These are phyloP conservation scores for Colletotrichum phormii DNA, from an alignment of 2,329 filamentous ascomycete species.

Conservation along the genomic window DNA sequence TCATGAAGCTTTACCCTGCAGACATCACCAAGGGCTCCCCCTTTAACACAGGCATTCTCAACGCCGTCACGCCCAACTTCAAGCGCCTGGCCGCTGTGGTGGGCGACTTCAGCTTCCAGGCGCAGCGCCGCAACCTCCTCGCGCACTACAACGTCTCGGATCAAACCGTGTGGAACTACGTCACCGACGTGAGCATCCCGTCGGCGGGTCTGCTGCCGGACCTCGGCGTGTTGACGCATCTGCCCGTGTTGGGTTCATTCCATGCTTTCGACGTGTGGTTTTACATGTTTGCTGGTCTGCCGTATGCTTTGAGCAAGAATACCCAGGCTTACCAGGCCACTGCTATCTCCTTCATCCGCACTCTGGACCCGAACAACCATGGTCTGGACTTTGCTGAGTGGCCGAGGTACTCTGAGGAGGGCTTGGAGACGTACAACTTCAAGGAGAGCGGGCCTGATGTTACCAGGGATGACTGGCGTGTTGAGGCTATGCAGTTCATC, in stretches of 20 bases:
- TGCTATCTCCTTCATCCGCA: constrained; percentile 21
- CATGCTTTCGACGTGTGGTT: constrained; percentile 17
- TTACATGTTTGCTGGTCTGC: constrained; percentile 19
- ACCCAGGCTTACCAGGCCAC: constrained; percentile 19
- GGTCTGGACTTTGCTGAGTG: background rate
- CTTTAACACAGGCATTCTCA: constrained; percentile 66
- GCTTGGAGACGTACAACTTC: constrained; percentile 17
- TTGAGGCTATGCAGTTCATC: constrained; percentile 24
- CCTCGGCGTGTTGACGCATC: constrained; percentile 1
- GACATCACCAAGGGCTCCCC: constrained; percentile 68
- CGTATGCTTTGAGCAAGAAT: constrained; percentile 15
- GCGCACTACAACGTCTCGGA: constrained; percentile 26
- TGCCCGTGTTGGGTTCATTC: constrained; percentile 15
- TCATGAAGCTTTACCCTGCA: constrained; percentile 43
- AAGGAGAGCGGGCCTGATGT: constrained; percentile 1
- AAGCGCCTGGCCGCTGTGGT: constrained; percentile 73
- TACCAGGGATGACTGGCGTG: constrained; percentile 6
- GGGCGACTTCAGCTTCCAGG: constrained; percentile 69
- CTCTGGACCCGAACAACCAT: constrained; percentile 18
- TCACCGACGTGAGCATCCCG: constrained; percentile 15
- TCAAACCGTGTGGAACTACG: constrained; percentile 14
- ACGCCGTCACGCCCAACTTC: constrained; percentile 73
- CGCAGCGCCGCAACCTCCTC: constrained; percentile 57
- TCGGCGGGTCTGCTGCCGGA: constrained; percentile 6
- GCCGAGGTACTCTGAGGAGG: constrained; percentile 3